Percentiles rank a stretch among this genome's conserved stretches.
Conservation (phyloP, 2,329 filamentous ascomycete genomes). For the Fusarium austroafricanum region DNA sequence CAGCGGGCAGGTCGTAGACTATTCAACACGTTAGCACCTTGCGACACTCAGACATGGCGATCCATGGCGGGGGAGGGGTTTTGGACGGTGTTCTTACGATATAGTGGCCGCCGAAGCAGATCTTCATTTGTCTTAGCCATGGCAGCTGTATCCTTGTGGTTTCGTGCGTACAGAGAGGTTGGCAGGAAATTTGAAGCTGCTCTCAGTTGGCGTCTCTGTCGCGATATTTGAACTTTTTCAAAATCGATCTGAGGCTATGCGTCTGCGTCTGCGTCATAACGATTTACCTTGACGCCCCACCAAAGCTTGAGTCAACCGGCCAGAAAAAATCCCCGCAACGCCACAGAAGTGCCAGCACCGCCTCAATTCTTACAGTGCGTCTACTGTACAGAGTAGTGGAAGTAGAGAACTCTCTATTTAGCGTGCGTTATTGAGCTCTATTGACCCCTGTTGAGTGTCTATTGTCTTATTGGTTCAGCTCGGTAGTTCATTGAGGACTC, state of each 20-base stretch:
- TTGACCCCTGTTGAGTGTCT: neutral
- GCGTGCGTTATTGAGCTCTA: neutral
- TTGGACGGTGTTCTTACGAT: slow-evolving; percentile 52
- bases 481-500: neutral
- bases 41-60: slow-evolving; percentile 2
- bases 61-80: slow-evolving; percentile 24
- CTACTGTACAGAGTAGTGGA: neutral
- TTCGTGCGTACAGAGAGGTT: neutral
- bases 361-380: neutral
- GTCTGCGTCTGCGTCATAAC: slow-evolving; percentile 39
- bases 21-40: slow-evolving; percentile 27
- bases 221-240: slow-evolving; percentile 33
- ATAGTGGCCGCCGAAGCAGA: slow-evolving; percentile 63
- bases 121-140: slow-evolving; percentile 60
- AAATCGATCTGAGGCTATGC: neutral
- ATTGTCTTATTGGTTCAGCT: neutral
- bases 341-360: slow-evolving; percentile 3
- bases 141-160: neutral
- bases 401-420: neutral
- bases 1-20: slow-evolving; percentile 86
- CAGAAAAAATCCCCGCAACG: slow-evolving; percentile 10
- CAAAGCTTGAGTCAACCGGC: slow-evolving; percentile 40
- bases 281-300: slow-evolving; percentile 12
- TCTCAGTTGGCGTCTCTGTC: slow-evolving; percentile 7
- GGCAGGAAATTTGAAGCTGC: neutral